phyloP scores from a whole-genome alignment of 495 filamentous ascomycete species.

The Podospora comata region DNA sequence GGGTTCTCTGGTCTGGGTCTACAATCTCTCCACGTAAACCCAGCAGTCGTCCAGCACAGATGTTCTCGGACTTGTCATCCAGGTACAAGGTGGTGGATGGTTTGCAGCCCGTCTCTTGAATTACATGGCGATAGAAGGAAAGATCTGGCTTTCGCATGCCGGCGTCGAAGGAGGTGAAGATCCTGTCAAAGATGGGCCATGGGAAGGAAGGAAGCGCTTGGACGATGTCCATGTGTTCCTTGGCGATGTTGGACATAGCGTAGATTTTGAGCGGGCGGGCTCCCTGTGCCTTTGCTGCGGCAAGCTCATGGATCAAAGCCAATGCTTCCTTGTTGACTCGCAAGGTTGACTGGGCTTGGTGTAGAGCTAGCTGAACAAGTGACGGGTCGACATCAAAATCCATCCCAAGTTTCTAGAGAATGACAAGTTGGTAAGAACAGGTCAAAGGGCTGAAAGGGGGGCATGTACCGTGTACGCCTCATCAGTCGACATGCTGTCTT shows the following conservation, averaged over 20 bases:
- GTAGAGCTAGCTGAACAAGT: not conserved
- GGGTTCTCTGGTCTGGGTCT: conserved; percentile 9
- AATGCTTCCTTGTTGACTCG: not conserved
- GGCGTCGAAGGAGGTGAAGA: conserved; percentile 19
- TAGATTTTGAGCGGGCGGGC: not conserved
- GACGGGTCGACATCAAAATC: not conserved
- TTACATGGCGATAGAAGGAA: conserved; percentile 25
- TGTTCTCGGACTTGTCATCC: conserved; percentile 26
- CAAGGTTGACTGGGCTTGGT: conserved; percentile 4
- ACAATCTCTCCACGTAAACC: conserved; percentile 19
- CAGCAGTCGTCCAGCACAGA: conserved; percentile 23
- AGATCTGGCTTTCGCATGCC: conserved; percentile 33
- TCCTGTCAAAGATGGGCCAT: conserved; percentile 23
- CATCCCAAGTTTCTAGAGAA: not conserved
- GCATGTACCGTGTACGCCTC: not conserved
- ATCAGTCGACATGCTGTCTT: not conserved
- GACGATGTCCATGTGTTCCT: not conserved
- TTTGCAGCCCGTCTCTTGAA: conserved; percentile 19
- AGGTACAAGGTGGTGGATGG: conserved; percentile 24
- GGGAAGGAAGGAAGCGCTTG: conserved; percentile 11
- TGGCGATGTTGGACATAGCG: conserved; percentile 7
- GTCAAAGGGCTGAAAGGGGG: too few species aligned
- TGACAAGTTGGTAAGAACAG: not conserved
- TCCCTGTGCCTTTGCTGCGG: not conserved
- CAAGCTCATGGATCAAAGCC: not conserved